Conservation (phyloP, 2,329 filamentous ascomycete species). For the Ophiostoma novo-ulmi region DNA sequence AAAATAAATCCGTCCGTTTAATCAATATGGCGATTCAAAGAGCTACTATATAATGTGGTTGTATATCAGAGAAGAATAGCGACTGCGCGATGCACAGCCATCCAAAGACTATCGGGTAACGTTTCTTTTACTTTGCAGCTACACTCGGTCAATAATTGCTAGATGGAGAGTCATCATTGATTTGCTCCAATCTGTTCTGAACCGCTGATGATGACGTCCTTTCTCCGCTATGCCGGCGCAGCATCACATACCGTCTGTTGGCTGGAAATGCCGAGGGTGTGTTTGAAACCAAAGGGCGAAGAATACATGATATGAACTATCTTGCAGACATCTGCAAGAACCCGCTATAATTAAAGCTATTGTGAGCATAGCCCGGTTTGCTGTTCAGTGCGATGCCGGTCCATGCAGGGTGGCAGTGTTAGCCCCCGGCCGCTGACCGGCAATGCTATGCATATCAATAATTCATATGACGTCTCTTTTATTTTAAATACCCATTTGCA, state of each 20-base stretch:
- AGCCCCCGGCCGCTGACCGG: not conserved
- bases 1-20: no score
- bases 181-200: no score
- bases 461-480: not conserved
- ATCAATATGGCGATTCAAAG: not conserved
- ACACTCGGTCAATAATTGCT: not conserved
- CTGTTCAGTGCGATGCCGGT: not conserved
- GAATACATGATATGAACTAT: not conserved
- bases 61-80: no score
- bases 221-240: not conserved
- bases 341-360: not conserved
- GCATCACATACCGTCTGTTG: not conserved
- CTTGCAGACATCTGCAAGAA: not conserved
- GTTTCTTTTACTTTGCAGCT: not conserved
- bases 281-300: not conserved
- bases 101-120: not conserved
- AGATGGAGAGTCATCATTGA: no score
- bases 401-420: conserved; percentile 3
- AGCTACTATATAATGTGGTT: not conserved
- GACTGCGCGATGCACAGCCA: not conserved
- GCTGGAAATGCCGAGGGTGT: not conserved
- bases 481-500: not conserved
- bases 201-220: not conserved
- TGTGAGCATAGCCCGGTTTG: not conserved
- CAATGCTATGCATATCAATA: not conserved